These are phyloP conservation scores for Wolfiporia cocos DNA, from an alignment of 1,284 basidiomycete species.

Conservation along the genomic window DNA sequence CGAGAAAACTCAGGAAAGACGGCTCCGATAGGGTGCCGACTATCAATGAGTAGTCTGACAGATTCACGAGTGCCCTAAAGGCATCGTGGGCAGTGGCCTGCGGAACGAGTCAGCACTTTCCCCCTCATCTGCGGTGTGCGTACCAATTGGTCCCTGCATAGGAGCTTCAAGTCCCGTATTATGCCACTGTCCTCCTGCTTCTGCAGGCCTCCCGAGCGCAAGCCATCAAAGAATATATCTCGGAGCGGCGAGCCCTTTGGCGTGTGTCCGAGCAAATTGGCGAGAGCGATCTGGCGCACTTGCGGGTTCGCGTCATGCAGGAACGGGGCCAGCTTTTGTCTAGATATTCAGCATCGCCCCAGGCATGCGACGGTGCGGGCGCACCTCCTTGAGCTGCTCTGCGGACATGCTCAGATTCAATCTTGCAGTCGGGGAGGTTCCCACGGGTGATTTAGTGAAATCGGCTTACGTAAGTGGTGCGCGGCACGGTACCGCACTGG, in stretches of 20 bases:
- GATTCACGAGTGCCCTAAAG: slow-evolving; percentile 90
- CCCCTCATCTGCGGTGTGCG: slow-evolving; percentile 12
- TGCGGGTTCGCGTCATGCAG: slow-evolving; percentile 84
- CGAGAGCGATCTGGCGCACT: slow-evolving; percentile 82
- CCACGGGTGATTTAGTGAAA: slow-evolving; percentile 15
- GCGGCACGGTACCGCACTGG: too few relatives aligned
- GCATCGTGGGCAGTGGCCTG: slow-evolving; percentile 94
- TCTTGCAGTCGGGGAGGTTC: slow-evolving; percentile 13
- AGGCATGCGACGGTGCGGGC: too few relatives aligned
- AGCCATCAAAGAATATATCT: slow-evolving; percentile 65
- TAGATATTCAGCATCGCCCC: neutral
- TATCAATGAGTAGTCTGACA: slow-evolving; percentile 81
- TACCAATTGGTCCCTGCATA: slow-evolving; percentile 85
- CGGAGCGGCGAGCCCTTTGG: slow-evolving; percentile 66
- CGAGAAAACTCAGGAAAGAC: slow-evolving; percentile 78
- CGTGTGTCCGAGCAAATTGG: slow-evolving; percentile 80
- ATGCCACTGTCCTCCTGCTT: slow-evolving; percentile 61
- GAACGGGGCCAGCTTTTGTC: slow-evolving; percentile 71
- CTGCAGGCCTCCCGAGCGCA: slow-evolving; percentile 50
- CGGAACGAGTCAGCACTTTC: neutral
- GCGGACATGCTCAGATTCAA: slow-evolving; percentile 27
- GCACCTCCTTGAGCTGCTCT: slow-evolving; percentile 54
- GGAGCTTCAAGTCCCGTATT: slow-evolving; percentile 71
- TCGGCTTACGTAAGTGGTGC: slow-evolving; percentile 21
- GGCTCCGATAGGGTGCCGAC: slow-evolving; percentile 67